phyloP scores from a whole-genome alignment of 1,284 basidiomycete genomes.

The Pholiota adiposa region DNA sequence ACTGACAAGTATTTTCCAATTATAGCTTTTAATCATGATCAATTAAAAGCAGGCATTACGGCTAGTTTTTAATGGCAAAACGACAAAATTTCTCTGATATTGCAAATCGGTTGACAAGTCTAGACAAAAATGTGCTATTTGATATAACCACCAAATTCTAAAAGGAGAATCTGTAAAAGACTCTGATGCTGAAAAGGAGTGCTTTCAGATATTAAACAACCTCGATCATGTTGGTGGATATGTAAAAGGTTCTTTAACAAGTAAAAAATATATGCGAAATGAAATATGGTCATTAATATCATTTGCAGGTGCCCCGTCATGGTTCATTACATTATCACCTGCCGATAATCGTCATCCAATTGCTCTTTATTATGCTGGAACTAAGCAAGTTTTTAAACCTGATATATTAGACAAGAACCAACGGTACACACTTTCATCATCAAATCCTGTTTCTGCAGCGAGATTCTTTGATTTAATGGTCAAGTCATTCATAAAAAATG shows the following conservation, averaged over 20 bases:
- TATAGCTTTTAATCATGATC: constrained; percentile 42
- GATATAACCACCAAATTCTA: constrained; percentile 9
- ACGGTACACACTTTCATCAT: not conserved
- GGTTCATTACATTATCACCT: constrained; percentile 39
- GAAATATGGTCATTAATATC: constrained; percentile 38
- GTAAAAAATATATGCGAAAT: constrained; percentile 36
- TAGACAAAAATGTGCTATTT: constrained; percentile 20
- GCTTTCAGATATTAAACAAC: constrained; percentile 37
- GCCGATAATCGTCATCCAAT: constrained; percentile 29
- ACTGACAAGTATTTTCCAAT: constrained; percentile 34
- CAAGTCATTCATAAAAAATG: constrained; percentile 30
- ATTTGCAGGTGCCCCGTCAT: constrained; percentile 27
- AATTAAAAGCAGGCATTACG: constrained; percentile 22
- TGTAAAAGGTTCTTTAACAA: constrained; percentile 34
- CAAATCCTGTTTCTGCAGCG: constrained; percentile 17
- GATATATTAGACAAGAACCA: constrained; percentile 17
- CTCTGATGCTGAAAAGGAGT: constrained; percentile 35
- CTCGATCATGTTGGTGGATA: constrained; percentile 35
- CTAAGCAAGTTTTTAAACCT: constrained; percentile 14
- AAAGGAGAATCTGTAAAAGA: constrained; percentile 25
- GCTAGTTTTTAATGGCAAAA: constrained; percentile 25
- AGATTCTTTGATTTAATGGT: constrained; percentile 37
- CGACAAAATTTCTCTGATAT: constrained; percentile 25
- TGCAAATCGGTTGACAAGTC: constrained; percentile 10
- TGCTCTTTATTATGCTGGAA: constrained; percentile 19